These are phyloP conservation scores for Neotropicomus parvogracilis DNA, from an alignment of 1,284 basidiomycete species.

Conservation along the genomic window DNA sequence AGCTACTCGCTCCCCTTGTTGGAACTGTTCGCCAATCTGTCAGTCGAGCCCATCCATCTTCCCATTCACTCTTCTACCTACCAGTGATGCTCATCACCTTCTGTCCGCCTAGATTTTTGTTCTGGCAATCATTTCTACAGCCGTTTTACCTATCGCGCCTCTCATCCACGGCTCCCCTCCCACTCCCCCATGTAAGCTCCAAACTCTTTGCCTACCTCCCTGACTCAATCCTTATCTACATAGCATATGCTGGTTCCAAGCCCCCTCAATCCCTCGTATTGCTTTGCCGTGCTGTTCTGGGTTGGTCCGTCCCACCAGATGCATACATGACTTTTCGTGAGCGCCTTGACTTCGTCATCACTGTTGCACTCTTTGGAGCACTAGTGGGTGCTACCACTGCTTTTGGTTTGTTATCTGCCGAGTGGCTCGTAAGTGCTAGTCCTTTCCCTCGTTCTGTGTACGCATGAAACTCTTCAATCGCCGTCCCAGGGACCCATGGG, in stretches of 20 bases:
- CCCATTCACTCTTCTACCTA: background rate
- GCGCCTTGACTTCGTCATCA: slow-evolving; percentile 63
- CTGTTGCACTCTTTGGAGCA: slow-evolving; percentile 57
- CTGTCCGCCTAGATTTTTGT: slow-evolving; percentile 53
- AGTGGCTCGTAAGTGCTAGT: slow-evolving; percentile 57
- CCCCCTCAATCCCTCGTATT: slow-evolving; percentile 50
- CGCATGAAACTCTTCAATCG: background rate
- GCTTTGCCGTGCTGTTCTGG: slow-evolving; percentile 55
- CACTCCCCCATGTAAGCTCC: slow-evolving; percentile 65
- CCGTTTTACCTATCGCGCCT: slow-evolving; percentile 50
- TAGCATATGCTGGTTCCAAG: slow-evolving; percentile 65
- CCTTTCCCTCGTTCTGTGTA: background rate
- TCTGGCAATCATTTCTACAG: slow-evolving; percentile 68
- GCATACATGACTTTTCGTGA: slow-evolving; percentile 59
- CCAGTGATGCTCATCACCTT: background rate
- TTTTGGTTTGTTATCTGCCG: slow-evolving; percentile 61
- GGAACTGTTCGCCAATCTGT: slow-evolving; percentile 57
- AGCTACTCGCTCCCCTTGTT: slow-evolving; percentile 65
- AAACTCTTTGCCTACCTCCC: background rate
- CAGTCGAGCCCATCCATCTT: slow-evolving; percentile 20
- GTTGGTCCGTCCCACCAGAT: slow-evolving; percentile 39
- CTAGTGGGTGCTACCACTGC: slow-evolving; percentile 56
- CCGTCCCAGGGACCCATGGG: slow-evolving; percentile 60
- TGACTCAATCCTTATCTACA: background rate
- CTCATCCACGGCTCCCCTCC: slow-evolving; percentile 60